Conservation (phyloP, 805 yeast genomes). For the Wickerhamomyces chaumierensis region DNA sequence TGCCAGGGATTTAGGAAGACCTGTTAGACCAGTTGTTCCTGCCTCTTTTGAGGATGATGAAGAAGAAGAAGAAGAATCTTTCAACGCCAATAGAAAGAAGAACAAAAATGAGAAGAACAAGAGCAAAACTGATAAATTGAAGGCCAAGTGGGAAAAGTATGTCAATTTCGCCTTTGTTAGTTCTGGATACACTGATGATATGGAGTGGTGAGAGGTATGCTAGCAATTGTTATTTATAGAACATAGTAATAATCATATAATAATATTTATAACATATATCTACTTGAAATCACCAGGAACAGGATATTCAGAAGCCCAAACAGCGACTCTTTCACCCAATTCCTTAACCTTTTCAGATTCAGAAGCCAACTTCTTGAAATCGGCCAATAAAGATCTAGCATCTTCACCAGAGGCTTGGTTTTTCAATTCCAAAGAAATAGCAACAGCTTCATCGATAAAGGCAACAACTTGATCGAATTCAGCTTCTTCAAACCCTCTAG, state of each 20-base stretch:
- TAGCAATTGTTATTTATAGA: no score
- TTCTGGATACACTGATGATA: no score
- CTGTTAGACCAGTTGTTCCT: no score
- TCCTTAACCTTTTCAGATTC: constrained; percentile 49
- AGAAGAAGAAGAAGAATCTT: no score
- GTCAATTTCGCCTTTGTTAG: no score
- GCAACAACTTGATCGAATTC: constrained; percentile 77
- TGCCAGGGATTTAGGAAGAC: constrained; percentile 41
- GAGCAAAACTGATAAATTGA: no score
- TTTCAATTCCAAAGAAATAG: constrained; percentile 53
- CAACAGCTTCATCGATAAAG: constrained; percentile 71
- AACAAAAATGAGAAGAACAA: no score
- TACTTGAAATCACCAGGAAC: constrained; percentile 66
- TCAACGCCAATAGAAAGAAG: no score
- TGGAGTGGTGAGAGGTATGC: no score
- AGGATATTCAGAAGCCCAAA: constrained; percentile 68
- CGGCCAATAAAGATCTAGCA: constrained; percentile 48
- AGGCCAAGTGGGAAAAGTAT: no score
- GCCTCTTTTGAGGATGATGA: no score
- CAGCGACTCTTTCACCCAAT: constrained; percentile 53
- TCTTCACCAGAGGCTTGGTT: constrained; percentile 43
- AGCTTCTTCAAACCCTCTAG: constrained; percentile 74
- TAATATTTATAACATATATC: neutral
- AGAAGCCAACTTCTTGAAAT: constrained; percentile 62
- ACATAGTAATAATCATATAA: no score